phyloP scores from a whole-genome alignment of 2,329 filamentous ascomycete genomes.

The Hypoxylon sp. region DNA sequence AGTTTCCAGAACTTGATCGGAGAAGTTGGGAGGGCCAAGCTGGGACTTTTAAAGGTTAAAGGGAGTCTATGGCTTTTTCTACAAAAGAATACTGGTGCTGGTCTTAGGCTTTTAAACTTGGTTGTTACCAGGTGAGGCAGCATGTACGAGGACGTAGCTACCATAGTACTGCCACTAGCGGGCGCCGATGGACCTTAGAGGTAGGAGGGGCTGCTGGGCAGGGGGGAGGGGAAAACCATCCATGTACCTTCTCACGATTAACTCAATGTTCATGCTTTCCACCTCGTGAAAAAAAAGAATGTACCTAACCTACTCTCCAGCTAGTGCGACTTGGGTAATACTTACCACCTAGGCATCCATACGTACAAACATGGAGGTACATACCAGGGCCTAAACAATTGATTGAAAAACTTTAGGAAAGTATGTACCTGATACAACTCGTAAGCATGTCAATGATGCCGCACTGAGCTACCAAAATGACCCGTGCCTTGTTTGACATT shows the following conservation, averaged over 20 bases:
- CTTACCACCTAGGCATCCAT: not conserved
- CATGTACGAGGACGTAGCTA: conserved; percentile 41
- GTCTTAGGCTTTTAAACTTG: conserved; percentile 42
- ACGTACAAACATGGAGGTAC: conserved; percentile 8
- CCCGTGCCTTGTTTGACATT: no score
- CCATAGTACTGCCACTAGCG: conserved; percentile 33
- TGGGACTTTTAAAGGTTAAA: conserved; percentile 41
- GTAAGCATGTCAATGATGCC: conserved; percentile 30
- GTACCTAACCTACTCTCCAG: not conserved
- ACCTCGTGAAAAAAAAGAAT: conserved; percentile 32
- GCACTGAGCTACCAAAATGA: conserved; percentile 1
- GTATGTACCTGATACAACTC: conserved; percentile 16
- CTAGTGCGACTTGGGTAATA: conserved; percentile 21
- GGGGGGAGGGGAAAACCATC: not conserved
- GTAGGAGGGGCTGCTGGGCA: conserved; percentile 33
- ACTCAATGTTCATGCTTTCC: conserved; percentile 32
- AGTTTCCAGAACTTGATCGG: conserved; percentile 43
- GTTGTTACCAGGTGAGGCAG: conserved; percentile 42
- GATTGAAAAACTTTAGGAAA: not conserved
- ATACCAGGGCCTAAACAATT: conserved; percentile 7
- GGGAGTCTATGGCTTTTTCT: conserved; percentile 34
- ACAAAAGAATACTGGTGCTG: conserved; percentile 31
- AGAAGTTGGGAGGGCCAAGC: conserved; percentile 37
- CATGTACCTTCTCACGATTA: conserved; percentile 28
- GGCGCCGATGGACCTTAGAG: conserved; percentile 31